Evolutionary conservation across 2,329 filamentous ascomycete genomes (phyloP), one percentile per base, ranked within the genome.

Genomic region (Microthyrium microscopicum): DNA sequence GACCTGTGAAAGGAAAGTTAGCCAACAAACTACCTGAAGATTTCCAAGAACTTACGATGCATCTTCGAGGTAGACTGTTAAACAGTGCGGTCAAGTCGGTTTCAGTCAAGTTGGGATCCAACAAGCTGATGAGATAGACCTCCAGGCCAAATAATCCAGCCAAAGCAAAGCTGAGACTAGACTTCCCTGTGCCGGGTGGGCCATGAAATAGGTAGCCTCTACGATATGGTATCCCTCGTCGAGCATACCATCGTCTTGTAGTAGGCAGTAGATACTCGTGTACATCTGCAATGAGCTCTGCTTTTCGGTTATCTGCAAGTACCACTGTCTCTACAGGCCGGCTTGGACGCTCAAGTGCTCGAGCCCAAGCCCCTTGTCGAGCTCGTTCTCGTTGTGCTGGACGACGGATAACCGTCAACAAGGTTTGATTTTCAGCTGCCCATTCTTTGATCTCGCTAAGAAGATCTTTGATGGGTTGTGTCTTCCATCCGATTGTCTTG

Each of bases 101-200:
- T 50, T 84, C 78, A 17, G 70, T 73, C 41, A 94, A 64, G 3
- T 76, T 71, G 9, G 80, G 79, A 44, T 93, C 83, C 34, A 57
- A 57, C 26, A 64, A 45, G 9, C 54, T 56, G 21, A 62, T 56
- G 32, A 55, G 57, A 43, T 60, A 60, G 20, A 64, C 56, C 26
- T 57, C 51, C 2, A 64, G 3, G 9, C 60, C 58, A 35, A 64
- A 64, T 21, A 62, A 52, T 1, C 60, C 60, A 6, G 60, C 60
- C 1, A 63, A 44, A 1, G 61, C 58, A 35, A 55, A 56, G 12
- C 43, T 48, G 22, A 56, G 37, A 36, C 42, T 46, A 1, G 71
- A 78, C 53, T 87, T 89, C 11, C 81, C 80, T 0, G 79, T 85
- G 1, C 81, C 80, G 0, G 80, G 80, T 80, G 81, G 80, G 0